phyloP scores from a whole-genome alignment of 768 basidiomycete genomes.

The Candolleomyces efflorescens region DNA sequence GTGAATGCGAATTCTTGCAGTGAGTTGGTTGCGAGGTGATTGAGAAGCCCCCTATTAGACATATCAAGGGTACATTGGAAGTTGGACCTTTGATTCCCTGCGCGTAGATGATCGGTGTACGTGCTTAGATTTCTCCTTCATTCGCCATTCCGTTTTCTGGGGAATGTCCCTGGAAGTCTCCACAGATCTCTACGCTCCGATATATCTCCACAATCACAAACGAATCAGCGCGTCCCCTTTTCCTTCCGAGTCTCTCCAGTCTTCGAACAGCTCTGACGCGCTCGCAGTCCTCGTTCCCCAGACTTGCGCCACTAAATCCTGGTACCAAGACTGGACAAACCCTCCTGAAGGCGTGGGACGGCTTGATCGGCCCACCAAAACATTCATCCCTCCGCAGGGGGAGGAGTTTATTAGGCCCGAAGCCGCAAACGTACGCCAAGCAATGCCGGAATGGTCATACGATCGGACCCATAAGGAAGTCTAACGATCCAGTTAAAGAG shows the following conservation, averaged over 20 bases:
- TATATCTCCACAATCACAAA: not conserved
- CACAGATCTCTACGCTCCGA: not conserved
- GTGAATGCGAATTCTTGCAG: no score
- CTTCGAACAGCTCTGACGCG: no score
- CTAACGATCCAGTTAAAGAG: slow-evolving; percentile 12
- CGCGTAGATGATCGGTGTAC: no score
- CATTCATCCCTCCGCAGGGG: not conserved
- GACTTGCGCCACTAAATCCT: not conserved
- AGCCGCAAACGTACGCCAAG: slow-evolving; percentile 13
- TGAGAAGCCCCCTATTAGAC: no score
- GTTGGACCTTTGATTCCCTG: no score
- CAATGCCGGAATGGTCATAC: slow-evolving; percentile 13
- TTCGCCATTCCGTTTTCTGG: not conserved
- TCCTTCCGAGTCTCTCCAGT: no score
- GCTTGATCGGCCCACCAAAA: not conserved
- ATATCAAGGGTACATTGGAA: no score
- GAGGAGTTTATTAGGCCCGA: slow-evolving; percentile 2
- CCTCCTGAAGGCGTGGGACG: not conserved
- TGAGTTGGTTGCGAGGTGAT: no score
- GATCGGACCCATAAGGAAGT: slow-evolving; percentile 19
- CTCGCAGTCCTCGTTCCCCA: no score
- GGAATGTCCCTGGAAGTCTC: not conserved
- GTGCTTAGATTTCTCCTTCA: no score
- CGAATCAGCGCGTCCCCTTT: no score
- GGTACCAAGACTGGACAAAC: not conserved